These are phyloP conservation scores for Usnea hakonensis DNA, from an alignment of 495 filamentous ascomycete genomes.

Conservation along the genomic window DNA sequence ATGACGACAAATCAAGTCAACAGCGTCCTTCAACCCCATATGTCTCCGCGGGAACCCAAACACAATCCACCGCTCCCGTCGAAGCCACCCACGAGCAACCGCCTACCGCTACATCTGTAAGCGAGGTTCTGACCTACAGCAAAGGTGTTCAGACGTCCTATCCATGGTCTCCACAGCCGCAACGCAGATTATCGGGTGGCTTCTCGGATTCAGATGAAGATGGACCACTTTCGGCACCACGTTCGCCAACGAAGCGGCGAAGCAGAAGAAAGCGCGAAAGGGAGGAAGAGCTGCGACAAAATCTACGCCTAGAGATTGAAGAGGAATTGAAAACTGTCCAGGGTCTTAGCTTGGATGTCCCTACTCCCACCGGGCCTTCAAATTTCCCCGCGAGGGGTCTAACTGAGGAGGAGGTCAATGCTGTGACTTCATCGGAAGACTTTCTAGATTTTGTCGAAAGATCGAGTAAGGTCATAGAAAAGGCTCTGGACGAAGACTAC, in stretches of 20 bases:
- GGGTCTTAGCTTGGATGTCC: slow-evolving; percentile 47
- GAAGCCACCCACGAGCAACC: slow-evolving; percentile 68
- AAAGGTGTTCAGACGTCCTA: slow-evolving; percentile 84
- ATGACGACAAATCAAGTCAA: slow-evolving; percentile 39
- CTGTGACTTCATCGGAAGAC: slow-evolving; percentile 84
- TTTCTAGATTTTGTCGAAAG: slow-evolving; percentile 93
- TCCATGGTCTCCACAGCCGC: slow-evolving; percentile 31
- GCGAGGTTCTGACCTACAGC: slow-evolving; percentile 85
- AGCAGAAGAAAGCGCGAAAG: slow-evolving; percentile 69
- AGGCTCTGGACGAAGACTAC: slow-evolving; percentile 86
- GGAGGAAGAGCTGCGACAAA: slow-evolving; percentile 82
- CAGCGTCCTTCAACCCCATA: slow-evolving; percentile 3
- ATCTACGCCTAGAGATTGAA: slow-evolving; percentile 81
- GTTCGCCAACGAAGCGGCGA: slow-evolving; percentile 51
- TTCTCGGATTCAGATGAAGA: slow-evolving; percentile 57
- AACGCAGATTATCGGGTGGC: slow-evolving; percentile 39
- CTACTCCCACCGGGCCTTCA: slow-evolving; percentile 36
- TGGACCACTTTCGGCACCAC: slow-evolving; percentile 29
- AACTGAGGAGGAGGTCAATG: slow-evolving; percentile 77
- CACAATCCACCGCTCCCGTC: slow-evolving; percentile 58
- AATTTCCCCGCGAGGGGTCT: slow-evolving; percentile 77
- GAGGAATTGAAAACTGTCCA: slow-evolving; percentile 72
- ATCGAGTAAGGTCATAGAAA: slow-evolving; percentile 94
- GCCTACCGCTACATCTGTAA: slow-evolving; percentile 58
- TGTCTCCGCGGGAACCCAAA: slow-evolving; percentile 44